Evolutionary conservation across 1,284 basidiomycete species (phyloP), one percentile per base, ranked within the genome.

Genomic region (Microbotryum lychnidis-dioicae): DNA sequence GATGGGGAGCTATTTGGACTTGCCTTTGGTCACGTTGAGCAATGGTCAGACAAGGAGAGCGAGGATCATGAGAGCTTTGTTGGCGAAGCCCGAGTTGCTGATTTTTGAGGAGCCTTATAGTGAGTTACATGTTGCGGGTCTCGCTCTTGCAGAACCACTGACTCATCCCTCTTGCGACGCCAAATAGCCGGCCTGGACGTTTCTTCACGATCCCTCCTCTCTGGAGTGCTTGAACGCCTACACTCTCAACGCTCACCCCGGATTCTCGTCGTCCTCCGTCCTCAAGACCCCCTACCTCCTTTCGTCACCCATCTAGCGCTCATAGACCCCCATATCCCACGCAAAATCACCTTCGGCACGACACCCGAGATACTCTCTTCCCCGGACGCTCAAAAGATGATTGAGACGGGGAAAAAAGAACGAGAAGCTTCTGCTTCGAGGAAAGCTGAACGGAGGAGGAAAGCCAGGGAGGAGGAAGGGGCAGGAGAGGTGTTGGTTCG

Each of bases 21-120:
- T 92, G 6, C 92, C 91, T 0, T 75, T 87, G 20, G 80, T 94
- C 7, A 87, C 87, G 1, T 75, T 97, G 55, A 90, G 87, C 65
- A 94, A 94, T 69, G 94, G 94, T 0, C 94, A 98, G 78, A 96
- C 87, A 23, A 77, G 94, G 45, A 78, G 91, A 27, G 91, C 91
- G 5, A 79, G 92, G 54, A 89, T 98, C 51, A 79, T 89, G 3
- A 84, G 84, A 66, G 88, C 89, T 0, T 75, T 97, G 10, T 75
- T 97, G 48, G 78, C 77, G 20, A 78, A 80, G 48, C 88, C 90
- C 0, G 80, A 84, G 62, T 68, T 96, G 53, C 74, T 94, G 23
- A 75, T 94, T 3, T 78, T 96, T 16, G 91, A 94, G 67, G 91
- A 94, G 73, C 91, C 91, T 1, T 76, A 67, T 64, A 78, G 67